A percentile compares a stretch with the other conserved stretches of the same genome.
Evolutionary conservation across 176 grass and related monocot genomes (phyloP).

Genomic region (Chloris gayana): DNA sequence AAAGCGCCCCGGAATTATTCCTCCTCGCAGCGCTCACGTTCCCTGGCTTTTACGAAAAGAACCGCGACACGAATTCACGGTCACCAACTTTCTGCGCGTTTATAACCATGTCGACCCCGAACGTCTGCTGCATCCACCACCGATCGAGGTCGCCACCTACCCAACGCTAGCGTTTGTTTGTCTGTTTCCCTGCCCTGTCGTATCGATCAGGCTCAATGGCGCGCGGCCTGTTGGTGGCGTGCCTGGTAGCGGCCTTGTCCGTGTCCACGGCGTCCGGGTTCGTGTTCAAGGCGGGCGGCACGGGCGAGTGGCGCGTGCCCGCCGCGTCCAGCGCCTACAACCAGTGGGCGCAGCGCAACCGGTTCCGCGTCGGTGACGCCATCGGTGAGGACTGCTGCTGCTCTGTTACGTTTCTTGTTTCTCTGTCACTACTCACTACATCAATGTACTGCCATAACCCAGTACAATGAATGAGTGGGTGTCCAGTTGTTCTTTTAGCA

Average conservation of each 20-base stretch:
- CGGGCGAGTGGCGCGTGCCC: conserved; percentile 61
- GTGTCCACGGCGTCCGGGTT: conserved; percentile 53
- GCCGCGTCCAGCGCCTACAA: conserved; percentile 45
- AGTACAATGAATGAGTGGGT: not conserved
- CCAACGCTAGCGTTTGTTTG: not conserved
- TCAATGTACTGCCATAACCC: conserved; percentile 26
- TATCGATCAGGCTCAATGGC: conserved; percentile 44
- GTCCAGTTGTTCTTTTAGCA: not conserved
- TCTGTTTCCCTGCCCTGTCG: not conserved
- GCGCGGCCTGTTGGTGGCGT: conserved; percentile 42
- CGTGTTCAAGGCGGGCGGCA: conserved; percentile 78
- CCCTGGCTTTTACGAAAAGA: conserved; percentile 55
- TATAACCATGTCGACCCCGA: conserved; percentile 16
- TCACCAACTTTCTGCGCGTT: not conserved
- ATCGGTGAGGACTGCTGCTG: conserved; percentile 39
- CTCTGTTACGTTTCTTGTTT: not conserved
- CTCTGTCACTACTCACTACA: not conserved
- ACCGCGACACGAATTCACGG: conserved; percentile 14
- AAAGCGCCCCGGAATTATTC: conserved; percentile 23
- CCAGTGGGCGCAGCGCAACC: conserved; percentile 74
- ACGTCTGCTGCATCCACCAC: not conserved
- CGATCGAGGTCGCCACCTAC: not conserved
- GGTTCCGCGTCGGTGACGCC: conserved; percentile 78
- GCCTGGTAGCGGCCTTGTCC: conserved; percentile 37
- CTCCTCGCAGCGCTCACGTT: conserved; percentile 34